Evolutionary conservation across 768 basidiomycete genomes (phyloP).

Genomic region (Mycena galericulata): DNA sequence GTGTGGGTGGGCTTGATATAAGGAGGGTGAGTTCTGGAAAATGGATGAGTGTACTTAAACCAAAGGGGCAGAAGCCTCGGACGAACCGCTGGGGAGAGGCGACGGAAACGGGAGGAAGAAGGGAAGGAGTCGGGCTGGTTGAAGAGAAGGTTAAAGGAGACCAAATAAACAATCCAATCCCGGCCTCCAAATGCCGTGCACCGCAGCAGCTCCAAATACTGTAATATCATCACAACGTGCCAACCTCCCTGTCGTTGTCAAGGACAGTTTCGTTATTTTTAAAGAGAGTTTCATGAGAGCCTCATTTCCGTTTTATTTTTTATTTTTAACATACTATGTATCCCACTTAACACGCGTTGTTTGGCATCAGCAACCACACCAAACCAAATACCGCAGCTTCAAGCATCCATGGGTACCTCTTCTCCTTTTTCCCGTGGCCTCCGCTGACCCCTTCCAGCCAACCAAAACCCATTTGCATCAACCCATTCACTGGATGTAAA

Average conservation of each 20-base stretch:
- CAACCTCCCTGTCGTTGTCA: too few species aligned
- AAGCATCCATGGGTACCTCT: conserved; percentile 24
- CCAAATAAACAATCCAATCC: not conserved
- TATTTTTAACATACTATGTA: too few species aligned
- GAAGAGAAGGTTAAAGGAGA: conserved; percentile 20
- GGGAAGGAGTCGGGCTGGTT: not conserved
- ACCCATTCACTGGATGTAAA: conserved; percentile 88
- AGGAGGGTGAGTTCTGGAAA: conserved; percentile 38
- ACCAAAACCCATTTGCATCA: conserved; percentile 87
- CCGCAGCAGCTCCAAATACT: too few species aligned
- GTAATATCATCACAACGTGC: too few species aligned
- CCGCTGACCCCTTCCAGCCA: conserved; percentile 39
- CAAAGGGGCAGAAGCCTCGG: conserved; percentile 26
- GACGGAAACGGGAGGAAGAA: conserved; percentile 25
- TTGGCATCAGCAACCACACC: not conserved
- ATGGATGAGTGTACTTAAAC: conserved; percentile 40
- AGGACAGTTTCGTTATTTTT: too few species aligned
- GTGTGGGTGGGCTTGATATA: conserved; percentile 46
- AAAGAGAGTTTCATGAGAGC: too few species aligned
- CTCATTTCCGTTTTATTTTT: too few species aligned
- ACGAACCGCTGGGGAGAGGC: conserved; percentile 42
- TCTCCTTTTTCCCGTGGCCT: not conserved
- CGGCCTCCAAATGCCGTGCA: not conserved
- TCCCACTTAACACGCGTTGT: too few species aligned
- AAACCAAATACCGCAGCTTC: not conserved